A percentile compares a stretch with the other conserved stretches of the same genome.
Evolutionary conservation across 176 grass and related monocot genomes (phyloP).

Genomic region (Melocanna baccifera): DNA sequence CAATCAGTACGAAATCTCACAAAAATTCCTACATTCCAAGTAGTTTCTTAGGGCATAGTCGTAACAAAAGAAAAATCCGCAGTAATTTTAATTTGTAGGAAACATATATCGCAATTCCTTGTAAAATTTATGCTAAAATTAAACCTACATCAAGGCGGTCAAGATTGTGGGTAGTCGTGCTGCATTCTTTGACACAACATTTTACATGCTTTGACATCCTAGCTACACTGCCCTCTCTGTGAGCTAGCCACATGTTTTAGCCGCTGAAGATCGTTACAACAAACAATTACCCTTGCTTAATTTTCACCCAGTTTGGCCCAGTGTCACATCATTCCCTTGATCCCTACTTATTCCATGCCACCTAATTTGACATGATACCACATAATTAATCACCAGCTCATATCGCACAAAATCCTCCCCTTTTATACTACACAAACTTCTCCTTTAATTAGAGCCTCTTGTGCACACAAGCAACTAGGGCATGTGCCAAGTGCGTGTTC

Average conservation of each 20-base stretch:
- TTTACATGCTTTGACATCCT: background rate
- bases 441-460: background rate
- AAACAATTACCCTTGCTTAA: background rate
- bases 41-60: background rate
- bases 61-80: background rate
- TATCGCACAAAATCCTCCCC: background rate
- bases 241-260: background rate
- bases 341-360: slow-evolving; percentile 10
- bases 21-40: background rate
- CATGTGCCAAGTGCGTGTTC: slow-evolving; percentile 3
- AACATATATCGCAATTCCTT: background rate
- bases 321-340: slow-evolving; percentile 10
- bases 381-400: background rate
- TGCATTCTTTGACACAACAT: background rate
- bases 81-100: background rate
- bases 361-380: slow-evolving; percentile 9
- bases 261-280: background rate
- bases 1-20: background rate
- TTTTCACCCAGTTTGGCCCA: slow-evolving; percentile 3
- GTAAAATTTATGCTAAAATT: background rate
- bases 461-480: background rate
- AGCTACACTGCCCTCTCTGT: background rate
- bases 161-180: background rate
- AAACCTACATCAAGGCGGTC: background rate
- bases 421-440: background rate